These are phyloP conservation scores for Zymoseptoria pseudotritici DNA, from an alignment of 2,329 filamentous ascomycete genomes.

Conservation along the genomic window DNA sequence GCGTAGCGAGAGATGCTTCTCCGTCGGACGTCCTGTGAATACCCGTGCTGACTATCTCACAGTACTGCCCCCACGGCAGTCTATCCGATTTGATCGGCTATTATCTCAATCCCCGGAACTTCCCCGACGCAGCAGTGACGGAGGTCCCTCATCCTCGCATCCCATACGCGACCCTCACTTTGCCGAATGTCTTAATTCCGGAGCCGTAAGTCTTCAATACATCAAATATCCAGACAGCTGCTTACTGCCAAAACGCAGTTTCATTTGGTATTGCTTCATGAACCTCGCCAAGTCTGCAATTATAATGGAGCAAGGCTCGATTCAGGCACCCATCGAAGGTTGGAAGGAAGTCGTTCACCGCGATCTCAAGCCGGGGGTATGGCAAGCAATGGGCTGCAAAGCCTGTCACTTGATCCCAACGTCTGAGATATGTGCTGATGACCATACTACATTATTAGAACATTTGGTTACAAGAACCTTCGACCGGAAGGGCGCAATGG, in stretches of 20 bases:
- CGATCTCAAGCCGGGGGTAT: too few relatives aligned
- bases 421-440: neutral
- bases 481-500: neutral
- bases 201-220: neutral
- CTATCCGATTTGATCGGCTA: neutral
- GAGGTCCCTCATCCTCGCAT: too few relatives aligned
- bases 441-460: neutral
- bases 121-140: too few relatives aligned
- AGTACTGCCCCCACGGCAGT: neutral
- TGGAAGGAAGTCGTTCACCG: too few relatives aligned
- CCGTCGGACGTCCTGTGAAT: too few relatives aligned
- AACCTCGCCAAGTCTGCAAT: neutral
- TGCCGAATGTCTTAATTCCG: neutral
- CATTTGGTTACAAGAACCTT: neutral
- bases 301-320: neutral
- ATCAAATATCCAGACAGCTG: too few relatives aligned
- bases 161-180: too few relatives aligned
- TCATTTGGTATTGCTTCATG: neutral
- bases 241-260: neutral
- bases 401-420: too few relatives aligned
- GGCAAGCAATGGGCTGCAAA: too few relatives aligned
- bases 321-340: too few relatives aligned
- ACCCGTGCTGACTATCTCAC: too few relatives aligned
- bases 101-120: neutral
- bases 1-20: too few relatives aligned